Conservation (phyloP, 192 early-diverging fungal species). For the Dissophora ornata region DNA sequence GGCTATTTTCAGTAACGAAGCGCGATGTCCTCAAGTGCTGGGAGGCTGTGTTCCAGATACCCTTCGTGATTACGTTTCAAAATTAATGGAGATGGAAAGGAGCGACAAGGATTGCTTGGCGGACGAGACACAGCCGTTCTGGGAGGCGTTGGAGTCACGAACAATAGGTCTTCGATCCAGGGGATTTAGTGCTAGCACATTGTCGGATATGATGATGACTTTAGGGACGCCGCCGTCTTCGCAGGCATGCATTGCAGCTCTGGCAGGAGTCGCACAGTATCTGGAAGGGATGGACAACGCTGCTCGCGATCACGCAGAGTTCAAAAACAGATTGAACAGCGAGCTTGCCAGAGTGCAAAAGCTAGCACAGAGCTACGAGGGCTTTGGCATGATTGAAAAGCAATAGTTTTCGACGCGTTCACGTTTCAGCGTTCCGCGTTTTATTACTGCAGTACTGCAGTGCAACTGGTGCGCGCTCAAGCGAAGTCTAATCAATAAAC, state of each 20-base stretch:
- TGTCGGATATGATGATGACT: conserved; percentile 2
- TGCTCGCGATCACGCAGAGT: neutral
- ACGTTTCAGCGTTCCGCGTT: no score
- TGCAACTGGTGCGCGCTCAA: no score
- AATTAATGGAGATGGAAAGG: neutral
- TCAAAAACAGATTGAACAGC: neutral
- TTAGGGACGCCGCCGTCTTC: conserved; percentile 3
- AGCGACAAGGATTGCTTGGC: neutral
- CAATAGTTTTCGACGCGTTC: no score
- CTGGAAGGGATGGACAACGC: conserved; percentile 5
- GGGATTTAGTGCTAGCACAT: neutral
- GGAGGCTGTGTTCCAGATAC: conserved; percentile 3
- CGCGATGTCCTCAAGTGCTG: neutral
- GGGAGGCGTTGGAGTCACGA: neutral
- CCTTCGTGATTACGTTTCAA: neutral
- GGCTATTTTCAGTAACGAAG: neutral
- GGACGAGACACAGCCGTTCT: conserved; percentile 6
- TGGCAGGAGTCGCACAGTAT: conserved; percentile 5
- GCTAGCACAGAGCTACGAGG: neutral
- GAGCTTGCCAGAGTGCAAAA: conserved; percentile 10
- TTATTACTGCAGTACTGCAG: no score
- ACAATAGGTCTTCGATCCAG: neutral
- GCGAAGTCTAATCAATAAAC: no score
- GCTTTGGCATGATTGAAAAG: conserved; percentile 3
- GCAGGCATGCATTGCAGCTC: conserved; percentile 12